These are phyloP conservation scores for Raffaelea ambrosiae DNA, from an alignment of 2,329 filamentous ascomycete genomes.

Conservation along the genomic window DNA sequence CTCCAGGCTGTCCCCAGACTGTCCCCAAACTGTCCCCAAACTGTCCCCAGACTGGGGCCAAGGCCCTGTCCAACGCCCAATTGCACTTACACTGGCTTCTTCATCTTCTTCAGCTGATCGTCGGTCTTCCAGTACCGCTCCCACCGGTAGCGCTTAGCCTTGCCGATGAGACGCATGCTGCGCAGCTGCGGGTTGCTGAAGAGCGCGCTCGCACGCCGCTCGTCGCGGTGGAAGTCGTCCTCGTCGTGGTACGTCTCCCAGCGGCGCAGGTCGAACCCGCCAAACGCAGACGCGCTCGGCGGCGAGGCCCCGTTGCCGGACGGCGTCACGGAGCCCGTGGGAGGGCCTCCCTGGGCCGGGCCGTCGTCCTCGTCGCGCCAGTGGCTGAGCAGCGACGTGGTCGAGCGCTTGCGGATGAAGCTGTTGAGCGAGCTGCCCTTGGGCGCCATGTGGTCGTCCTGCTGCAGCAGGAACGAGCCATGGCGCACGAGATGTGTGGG, in stretches of 20 bases:
- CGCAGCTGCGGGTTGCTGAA: slow-evolving; percentile 65
- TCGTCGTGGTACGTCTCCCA: slow-evolving; percentile 21
- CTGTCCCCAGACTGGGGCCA: too few relatives aligned
- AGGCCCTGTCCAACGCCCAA: too few relatives aligned
- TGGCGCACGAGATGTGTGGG: slow-evolving; percentile 1
- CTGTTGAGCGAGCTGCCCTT: slow-evolving; percentile 23
- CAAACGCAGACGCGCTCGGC: slow-evolving; percentile 3
- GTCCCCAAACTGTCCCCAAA: too few relatives aligned
- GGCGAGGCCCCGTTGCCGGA: not conserved
- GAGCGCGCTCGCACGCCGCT: slow-evolving; percentile 50
- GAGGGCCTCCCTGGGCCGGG: not conserved
- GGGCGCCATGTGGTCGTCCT: slow-evolving; percentile 35
- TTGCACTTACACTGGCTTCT: slow-evolving; percentile 51
- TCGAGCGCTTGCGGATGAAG: slow-evolving; percentile 40
- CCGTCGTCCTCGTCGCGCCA: slow-evolving; percentile 15
- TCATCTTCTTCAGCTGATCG: slow-evolving; percentile 62
- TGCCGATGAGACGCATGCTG: slow-evolving; percentile 80
- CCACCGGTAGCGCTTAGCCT: slow-evolving; percentile 80
- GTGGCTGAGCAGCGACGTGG: slow-evolving; percentile 11
- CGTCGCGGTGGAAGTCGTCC: slow-evolving; percentile 37
- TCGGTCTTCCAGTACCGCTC: slow-evolving; percentile 79
- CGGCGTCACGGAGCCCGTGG: not conserved
- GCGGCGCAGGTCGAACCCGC: slow-evolving; percentile 4
- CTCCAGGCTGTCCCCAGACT: too few relatives aligned
- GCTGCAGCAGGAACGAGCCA: slow-evolving; percentile 19